phyloP scores from a whole-genome alignment of 1,139 yeast genomes.

The Suhomyces wounanorum region DNA sequence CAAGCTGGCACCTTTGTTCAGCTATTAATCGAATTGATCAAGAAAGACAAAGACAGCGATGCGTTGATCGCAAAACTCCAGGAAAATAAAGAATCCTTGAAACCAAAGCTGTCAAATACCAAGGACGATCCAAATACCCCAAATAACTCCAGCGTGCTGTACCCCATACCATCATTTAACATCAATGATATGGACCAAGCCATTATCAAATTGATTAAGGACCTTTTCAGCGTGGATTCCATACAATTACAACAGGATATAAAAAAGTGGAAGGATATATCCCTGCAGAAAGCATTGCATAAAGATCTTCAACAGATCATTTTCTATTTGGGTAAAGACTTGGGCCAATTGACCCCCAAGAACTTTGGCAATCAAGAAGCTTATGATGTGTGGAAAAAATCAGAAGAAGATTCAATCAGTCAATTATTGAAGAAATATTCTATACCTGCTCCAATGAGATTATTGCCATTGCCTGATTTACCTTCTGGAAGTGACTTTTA shows the following conservation, averaged over 20 bases:
- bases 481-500: conserved; percentile 40
- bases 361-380: conserved; percentile 44
- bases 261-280: conserved; percentile 39
- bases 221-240: conserved; percentile 44
- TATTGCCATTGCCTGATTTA: conserved; percentile 30
- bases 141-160: conserved; percentile 19
- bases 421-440: conserved; percentile 43
- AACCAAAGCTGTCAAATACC: conserved; percentile 23
- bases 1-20: conserved; percentile 63
- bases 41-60: conserved; percentile 44
- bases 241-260: conserved; percentile 53
- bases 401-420: conserved; percentile 43
- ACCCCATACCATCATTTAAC: conserved; percentile 49
- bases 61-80: conserved; percentile 43
- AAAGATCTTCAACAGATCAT: conserved; percentile 47
- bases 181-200: conserved; percentile 51
- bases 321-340: conserved; percentile 42
- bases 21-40: conserved; percentile 51
- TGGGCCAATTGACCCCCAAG: conserved; percentile 40
- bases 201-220: conserved; percentile 37
- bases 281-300: conserved; percentile 46
- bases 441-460: conserved; percentile 36
- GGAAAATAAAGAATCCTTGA: conserved; percentile 44
- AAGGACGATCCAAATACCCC: conserved; percentile 3
- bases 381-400: conserved; percentile 55